Evolutionary conservation across 2,329 filamentous ascomycete genomes (phyloP), one percentile per base, ranked within the genome.

Genomic region (Claviceps monticola): DNA sequence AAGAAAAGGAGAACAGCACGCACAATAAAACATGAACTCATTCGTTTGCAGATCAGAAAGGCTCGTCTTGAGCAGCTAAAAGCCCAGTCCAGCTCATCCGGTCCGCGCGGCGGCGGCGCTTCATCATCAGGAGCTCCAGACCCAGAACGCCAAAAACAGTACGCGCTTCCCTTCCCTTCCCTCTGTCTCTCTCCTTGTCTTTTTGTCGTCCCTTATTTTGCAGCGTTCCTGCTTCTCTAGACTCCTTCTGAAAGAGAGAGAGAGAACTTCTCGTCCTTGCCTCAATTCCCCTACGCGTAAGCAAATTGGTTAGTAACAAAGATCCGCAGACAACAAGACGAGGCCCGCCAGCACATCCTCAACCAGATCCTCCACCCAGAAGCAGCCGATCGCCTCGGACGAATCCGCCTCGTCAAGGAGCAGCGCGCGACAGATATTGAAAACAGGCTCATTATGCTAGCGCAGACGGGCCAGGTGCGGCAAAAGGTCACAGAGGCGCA

Each of bases 361-460:
- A 80, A 79, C 60, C 93, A 97, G 70, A 97, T 98, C 73, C 87
- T 98, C 56, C 84, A 90, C 62, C 93, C 93, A 58, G 88, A 91
- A 64, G 93, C 93, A 17, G 86, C 88, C 55, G 93, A 98, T 71
- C 86, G 93, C 14, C 79, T 98, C 1, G 88, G 88, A 53, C 88
- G 93, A 58, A 97, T 98, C 71, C 85, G 91, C 37, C 82, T 98
- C 55, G 93, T 98, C 64, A 97, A 97, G 71, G 88, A 90, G 66
- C 83, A 84, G 60, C 87, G 93, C 62, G 93, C 93, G 38, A 79
- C 78, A 55, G 89, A 96, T 62, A 81, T 98, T 53, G 93, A 98
- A 74, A 90, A 94, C 75, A 73, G 91, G 49, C 79, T 98, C 52
- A 90, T 98, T 68, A 89, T 84, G 82, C 79, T 98, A 53, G 91